Evolutionary conservation across 495 filamentous ascomycete species (phyloP), one percentile per base, ranked within the genome.

Genomic region (Aspergillus affinis): DNA sequence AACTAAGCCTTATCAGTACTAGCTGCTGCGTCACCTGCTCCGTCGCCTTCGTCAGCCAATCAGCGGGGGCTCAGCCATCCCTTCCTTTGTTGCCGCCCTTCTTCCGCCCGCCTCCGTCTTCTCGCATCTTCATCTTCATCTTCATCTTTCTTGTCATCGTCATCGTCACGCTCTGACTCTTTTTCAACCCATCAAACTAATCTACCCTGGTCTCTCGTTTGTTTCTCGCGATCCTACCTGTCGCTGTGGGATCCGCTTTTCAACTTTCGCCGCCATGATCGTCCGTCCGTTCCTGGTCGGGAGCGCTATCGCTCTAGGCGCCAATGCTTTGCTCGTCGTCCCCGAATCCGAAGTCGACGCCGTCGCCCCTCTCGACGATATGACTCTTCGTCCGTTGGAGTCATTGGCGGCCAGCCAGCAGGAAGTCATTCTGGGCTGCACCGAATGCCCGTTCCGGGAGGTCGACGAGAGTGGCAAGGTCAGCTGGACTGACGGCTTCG

Each of bases 241-340:
- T 48, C 48, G 45, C 29, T 13, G 17, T 29, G 6, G 5, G 15
- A 19, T 9, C 54, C 13, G 18, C 44, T 55, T 29, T 19, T 51
- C 59, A 62, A 20, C 54, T 48, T 36, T 27, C 32, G 23, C 41
- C 57, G 72, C 58, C 66, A 82, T 81, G 79, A 69, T 73, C 54
- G 57, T 81, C 46, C 75, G 74, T 53, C 78, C 75, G 59, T 62
- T 77, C 41, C 62, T 78, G 18, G 61, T 79, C 49, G 75, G 72
- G 63, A 74, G 74, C 60, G 69, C 71, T 30, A 66, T 78, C 52
- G 79, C 75, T 41, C 65, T 81, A 44, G 65, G 72, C 67, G 72
- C 76, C 63, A 75, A 71, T 44, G 78, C 80, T n/a, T 71, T 83
- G 60, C 66, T 83, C 51, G 72, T 84, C 44, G 59, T 77, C 48